Conservation (phyloP, 805 yeast genomes). For the Wickerhamomyces bisporus region DNA sequence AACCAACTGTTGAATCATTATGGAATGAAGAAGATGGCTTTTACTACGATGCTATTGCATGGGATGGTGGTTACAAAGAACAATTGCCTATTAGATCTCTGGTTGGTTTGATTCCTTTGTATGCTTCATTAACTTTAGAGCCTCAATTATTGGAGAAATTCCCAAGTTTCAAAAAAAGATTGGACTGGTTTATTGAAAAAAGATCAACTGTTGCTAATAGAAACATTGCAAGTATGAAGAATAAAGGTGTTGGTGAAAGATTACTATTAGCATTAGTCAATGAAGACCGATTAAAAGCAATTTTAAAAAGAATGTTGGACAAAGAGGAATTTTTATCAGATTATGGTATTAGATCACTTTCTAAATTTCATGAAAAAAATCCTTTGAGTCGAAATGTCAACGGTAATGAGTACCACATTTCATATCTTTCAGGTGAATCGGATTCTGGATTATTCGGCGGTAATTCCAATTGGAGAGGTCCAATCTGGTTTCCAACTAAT, state of each 20-base stretch:
- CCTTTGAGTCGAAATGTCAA: constrained; percentile 83
- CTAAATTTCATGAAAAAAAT: constrained; percentile 77
- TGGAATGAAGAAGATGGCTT: constrained; percentile 91
- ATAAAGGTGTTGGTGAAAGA: constrained; percentile 75
- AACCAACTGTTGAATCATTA: constrained; percentile 53
- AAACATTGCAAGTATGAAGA: constrained; percentile 79
- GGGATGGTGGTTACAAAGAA: constrained; percentile 64
- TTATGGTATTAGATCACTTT: constrained; percentile 83
- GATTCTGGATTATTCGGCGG: constrained; percentile 95
- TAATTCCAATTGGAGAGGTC: constrained; percentile 96
- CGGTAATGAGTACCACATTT: constrained; percentile 64
- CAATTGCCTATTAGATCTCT: constrained; percentile 81
- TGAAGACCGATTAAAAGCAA: constrained; percentile 70
- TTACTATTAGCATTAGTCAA: constrained; percentile 73
- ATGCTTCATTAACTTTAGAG: constrained; percentile 84
- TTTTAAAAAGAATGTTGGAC: constrained; percentile 76
- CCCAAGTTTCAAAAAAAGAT: constrained; percentile 77
- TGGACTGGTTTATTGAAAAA: constrained; percentile 78
- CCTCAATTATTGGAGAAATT: constrained; percentile 73
- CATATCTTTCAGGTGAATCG: constrained; percentile 82
- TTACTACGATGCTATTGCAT: constrained; percentile 84
- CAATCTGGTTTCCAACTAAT: constrained; percentile 94
- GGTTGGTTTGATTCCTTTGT: constrained; percentile 87
- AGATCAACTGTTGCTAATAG: constrained; percentile 65
- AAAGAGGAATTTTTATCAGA: constrained; percentile 80